These are phyloP conservation scores for Pleodorina starrii DNA, from an alignment of 139 green algal genomes.

Conservation along the genomic window DNA sequence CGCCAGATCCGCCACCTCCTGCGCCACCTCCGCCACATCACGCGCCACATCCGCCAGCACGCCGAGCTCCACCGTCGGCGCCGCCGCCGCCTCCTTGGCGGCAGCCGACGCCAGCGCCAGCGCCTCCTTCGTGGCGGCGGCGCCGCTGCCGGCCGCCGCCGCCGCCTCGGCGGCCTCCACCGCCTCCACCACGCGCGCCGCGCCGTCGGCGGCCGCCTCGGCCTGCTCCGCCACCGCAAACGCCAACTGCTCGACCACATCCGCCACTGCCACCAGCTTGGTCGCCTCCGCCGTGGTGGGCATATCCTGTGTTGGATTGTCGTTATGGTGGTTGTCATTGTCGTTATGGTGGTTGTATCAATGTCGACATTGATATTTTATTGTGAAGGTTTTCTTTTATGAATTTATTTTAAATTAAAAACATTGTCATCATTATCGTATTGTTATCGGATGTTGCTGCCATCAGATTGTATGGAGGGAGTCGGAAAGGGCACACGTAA, in stretches of 20 bases:
- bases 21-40: slow-evolving; percentile 36
- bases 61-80: slow-evolving; percentile 6
- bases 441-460: too few relatives aligned
- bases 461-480: too few relatives aligned
- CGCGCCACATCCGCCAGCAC: slow-evolving; percentile 25
- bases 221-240: slow-evolving; percentile 17
- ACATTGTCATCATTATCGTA: too few relatives aligned
- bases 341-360: too few relatives aligned
- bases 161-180: slow-evolving; percentile 12
- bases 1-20: slow-evolving; percentile 42
- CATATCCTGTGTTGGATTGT: slow-evolving; percentile 5
- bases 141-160: neutral
- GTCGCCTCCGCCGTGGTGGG: slow-evolving; percentile 12
- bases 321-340: too few relatives aligned
- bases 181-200: neutral
- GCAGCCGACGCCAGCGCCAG: neutral
- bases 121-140: slow-evolving; percentile 1
- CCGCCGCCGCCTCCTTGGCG: neutral
- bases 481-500: too few relatives aligned
- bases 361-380: too few relatives aligned
- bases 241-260: slow-evolving; percentile 29
- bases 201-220: slow-evolving; percentile 5
- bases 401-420: too few relatives aligned
- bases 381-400: too few relatives aligned
- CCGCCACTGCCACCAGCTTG: slow-evolving; percentile 24